phyloP scores from a whole-genome alignment of 352 stramenopile species.

The Pythium monospermum region DNA sequence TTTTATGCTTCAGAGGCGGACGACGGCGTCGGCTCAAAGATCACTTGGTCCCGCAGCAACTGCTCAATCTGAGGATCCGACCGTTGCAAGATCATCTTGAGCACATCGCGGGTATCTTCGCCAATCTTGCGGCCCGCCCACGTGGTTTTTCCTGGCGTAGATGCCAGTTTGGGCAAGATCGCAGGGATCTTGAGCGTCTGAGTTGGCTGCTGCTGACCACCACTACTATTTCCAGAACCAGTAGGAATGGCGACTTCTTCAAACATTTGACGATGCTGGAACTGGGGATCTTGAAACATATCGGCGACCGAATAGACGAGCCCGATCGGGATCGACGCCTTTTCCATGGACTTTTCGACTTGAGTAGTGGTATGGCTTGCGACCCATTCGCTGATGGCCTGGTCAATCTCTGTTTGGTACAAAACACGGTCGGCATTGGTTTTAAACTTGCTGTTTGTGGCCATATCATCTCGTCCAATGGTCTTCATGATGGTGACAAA shows the following conservation, averaged over 20 bases:
- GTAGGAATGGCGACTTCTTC: constrained; percentile 54
- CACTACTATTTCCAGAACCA: too few species aligned
- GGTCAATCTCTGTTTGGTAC: constrained; percentile 59
- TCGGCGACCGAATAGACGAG: constrained; percentile 80
- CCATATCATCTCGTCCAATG: constrained; percentile 58
- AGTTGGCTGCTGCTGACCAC: too few species aligned
- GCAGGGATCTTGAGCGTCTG: constrained; percentile 54
- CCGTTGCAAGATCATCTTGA: constrained; percentile 44
- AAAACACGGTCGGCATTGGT: constrained; percentile 66
- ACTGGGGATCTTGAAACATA: constrained; percentile 72
- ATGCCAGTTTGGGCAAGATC: constrained; percentile 70
- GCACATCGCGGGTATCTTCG: constrained; percentile 61
- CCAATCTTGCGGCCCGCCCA: constrained; percentile 67
- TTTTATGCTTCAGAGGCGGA: not conserved
- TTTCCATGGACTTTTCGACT: constrained; percentile 58
- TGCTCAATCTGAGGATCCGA: constrained; percentile 51
- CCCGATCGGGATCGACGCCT: constrained; percentile 47
- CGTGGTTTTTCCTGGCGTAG: constrained; percentile 51
- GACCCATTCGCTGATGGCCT: constrained; percentile 49
- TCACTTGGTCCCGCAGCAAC: constrained; percentile 48
- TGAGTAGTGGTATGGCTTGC: constrained; percentile 37
- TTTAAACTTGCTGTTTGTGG: constrained; percentile 44
- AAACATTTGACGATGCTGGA: constrained; percentile 70
- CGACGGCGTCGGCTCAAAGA: constrained; percentile 49
- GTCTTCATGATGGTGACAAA: constrained; percentile 77